Base-by-base conservation (phyloP, 2,329 filamentous ascomycete genomes). In the Aspergillus arachidicola region DNA sequence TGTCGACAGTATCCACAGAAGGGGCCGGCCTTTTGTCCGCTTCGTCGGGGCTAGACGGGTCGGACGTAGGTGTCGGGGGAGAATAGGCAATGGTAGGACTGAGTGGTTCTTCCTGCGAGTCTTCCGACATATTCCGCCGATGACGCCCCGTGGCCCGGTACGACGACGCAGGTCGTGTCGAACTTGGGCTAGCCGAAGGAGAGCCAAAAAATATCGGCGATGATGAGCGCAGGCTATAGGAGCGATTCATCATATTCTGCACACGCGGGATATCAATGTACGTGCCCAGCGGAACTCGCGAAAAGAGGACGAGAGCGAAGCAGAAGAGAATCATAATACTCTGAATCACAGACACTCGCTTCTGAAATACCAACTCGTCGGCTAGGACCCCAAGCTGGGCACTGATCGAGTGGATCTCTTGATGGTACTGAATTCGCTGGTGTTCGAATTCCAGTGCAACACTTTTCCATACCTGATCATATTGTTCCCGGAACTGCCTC, bases 381-480 rank as follows among this genome's bases (percentile, higher is more conserved):
- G 94, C 94, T 12, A 99, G 85, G 36, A 98, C 84, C 62, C 91
- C 94, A 46, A 99, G 86, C 28, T 95, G 87, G 10, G 88, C 82
- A 71, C 89, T 92, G 59, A 98, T 84, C 3, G 94, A 94, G 48
- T 93, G 84, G 64, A 96, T 90, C 74, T 98, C 94, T 60, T 88
- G 86, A 72, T 94, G 88, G 19, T 92, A 92, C 69, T 93, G 89
- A 73, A 96, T 91, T 48, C 93, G 89, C 76, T 97, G 94, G 48
- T 89, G 89, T 75, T 97, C 93, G 16, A 98, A 86, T 34, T 96
- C 94, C 60, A 97, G 89, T 26, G 97, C 90, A 12, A 96, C 97
- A 23, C 91, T 94, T 78, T 97, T 94, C 94, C 94, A 98, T 14
- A 98, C 89, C 73, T 97, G 92, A 74, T 98, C 94, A 76, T 98